phyloP scores from a whole-genome alignment of 2,329 filamentous ascomycete species.

The Clonostachys rhizophaga region DNA sequence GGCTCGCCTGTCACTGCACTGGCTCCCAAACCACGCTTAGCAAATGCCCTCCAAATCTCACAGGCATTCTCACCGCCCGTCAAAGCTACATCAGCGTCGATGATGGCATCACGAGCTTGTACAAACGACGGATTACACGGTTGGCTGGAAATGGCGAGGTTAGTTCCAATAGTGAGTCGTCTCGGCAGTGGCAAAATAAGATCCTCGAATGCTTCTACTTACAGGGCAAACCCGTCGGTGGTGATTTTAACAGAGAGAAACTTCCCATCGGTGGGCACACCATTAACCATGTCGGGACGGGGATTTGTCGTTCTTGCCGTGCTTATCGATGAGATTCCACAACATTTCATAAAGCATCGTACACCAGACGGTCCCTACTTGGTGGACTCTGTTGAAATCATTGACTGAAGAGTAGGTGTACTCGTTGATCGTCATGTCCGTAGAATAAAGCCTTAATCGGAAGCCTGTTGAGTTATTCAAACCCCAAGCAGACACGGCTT shows the following conservation, averaged over 20 bases:
- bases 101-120: conserved; percentile 41
- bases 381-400: conserved; percentile 24
- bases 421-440: conserved; percentile 27
- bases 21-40: conserved; percentile 41
- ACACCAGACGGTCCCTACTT: conserved; percentile 38
- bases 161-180: not conserved
- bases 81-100: conserved; percentile 43
- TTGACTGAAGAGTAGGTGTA: conserved; percentile 35
- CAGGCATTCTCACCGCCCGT: conserved; percentile 41
- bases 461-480: conserved; percentile 31
- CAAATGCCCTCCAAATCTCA: conserved; percentile 43
- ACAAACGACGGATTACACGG: conserved; percentile 46
- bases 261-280: conserved; percentile 40
- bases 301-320: conserved; percentile 34
- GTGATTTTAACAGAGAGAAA: conserved; percentile 36
- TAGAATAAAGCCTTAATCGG: conserved; percentile 41
- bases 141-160: conserved; percentile 15
- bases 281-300: conserved; percentile 27
- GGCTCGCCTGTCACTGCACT: conserved; percentile 14
- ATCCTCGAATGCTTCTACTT: not conserved
- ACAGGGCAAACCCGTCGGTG: not conserved
- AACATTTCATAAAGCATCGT: conserved; percentile 45
- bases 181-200: too few species aligned
- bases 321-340: conserved; percentile 46
- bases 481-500: conserved; percentile 39